Conservation (phyloP, 2,329 filamentous ascomycete genomes). For the Westerdykella sp. region DNA sequence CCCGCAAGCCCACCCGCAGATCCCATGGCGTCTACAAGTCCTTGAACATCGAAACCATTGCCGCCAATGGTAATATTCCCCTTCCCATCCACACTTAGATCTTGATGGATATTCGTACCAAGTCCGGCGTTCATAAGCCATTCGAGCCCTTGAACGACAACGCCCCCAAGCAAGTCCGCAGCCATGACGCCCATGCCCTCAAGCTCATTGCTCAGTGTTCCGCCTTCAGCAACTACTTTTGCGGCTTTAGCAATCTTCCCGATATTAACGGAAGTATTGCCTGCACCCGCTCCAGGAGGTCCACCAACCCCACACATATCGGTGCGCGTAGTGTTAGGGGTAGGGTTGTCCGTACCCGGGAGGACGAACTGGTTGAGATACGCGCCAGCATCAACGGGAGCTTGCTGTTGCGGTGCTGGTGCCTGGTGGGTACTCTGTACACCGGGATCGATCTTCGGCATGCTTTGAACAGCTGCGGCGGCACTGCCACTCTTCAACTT, state of each 20-base stretch:
- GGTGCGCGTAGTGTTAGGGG: constrained; percentile 25
- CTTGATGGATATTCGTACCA: constrained; percentile 10
- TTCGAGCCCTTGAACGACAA: constrained; percentile 32
- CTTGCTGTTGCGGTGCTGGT: constrained; percentile 21
- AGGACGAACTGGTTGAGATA: constrained; percentile 35
- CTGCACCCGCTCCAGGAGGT: constrained; percentile 25
- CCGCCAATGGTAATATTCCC: constrained; percentile 15
- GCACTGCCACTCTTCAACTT: constrained; percentile 24
- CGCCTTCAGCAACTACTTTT: constrained; percentile 30
- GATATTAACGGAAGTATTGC: constrained; percentile 24
- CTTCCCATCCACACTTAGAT: constrained; percentile 18
- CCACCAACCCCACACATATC: constrained; percentile 35
- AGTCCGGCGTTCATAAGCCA: constrained; percentile 30
- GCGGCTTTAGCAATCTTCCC: constrained; percentile 31
- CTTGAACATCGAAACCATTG: background rate
- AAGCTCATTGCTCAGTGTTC: constrained; percentile 25
- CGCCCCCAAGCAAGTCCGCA: constrained; percentile 28
- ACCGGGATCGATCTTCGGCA: constrained; percentile 20
- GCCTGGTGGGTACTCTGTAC: constrained; percentile 7
- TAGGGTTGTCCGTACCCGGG: constrained; percentile 30
- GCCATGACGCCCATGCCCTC: constrained; percentile 32
- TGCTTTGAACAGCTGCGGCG: constrained; percentile 11
- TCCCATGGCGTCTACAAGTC: constrained; percentile 13
- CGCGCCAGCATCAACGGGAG: constrained; percentile 28
- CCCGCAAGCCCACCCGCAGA: constrained; percentile 11